These are phyloP conservation scores for Beta macrorhiza DNA, from an alignment of 179 eudicot genomes.

Conservation along the genomic window DNA sequence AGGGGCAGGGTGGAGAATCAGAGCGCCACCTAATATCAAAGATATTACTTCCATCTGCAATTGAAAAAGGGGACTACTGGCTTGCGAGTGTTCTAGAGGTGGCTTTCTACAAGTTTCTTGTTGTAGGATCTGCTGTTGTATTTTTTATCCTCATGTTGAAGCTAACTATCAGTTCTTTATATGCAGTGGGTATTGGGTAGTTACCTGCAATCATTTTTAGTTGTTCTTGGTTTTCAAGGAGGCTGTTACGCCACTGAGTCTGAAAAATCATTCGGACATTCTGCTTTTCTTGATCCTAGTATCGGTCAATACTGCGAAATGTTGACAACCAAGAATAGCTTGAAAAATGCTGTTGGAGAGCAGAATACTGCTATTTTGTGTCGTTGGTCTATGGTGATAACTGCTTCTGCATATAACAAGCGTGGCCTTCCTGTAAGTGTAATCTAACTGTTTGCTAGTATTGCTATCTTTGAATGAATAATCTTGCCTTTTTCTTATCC, in stretches of 20 bases:
- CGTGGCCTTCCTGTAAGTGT: constrained; percentile 86
- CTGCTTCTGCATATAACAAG: constrained; percentile 65
- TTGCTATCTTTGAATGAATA: constrained; percentile 7
- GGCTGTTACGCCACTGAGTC: constrained; percentile 36
- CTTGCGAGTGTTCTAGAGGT: constrained; percentile 87
- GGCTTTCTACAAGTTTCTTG: constrained; percentile 13
- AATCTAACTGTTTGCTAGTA: constrained; percentile 9
- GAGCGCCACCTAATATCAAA: constrained; percentile 68
- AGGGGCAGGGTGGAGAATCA: constrained; percentile 72
- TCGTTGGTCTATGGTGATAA: constrained; percentile 70
- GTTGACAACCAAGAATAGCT: constrained; percentile 63
- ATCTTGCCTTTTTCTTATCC: background rate
- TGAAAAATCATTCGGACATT: constrained; percentile 36
- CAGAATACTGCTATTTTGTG: constrained; percentile 53
- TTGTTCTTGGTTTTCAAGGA: constrained; percentile 54
- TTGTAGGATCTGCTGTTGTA: background rate
- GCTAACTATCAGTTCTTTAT: constrained; percentile 23
- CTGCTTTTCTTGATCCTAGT: constrained; percentile 73
- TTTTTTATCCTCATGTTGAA: constrained; percentile 9
- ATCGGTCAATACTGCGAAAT: constrained; percentile 82
- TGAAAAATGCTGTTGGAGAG: constrained; percentile 91
- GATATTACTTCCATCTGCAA: constrained; percentile 79
- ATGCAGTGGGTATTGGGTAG: constrained; percentile 82
- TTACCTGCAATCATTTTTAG: constrained; percentile 55
- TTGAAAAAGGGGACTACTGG: constrained; percentile 81